These are phyloP conservation scores for Aspergillus fumigatiaffinis DNA, from an alignment of 2,329 filamentous ascomycete genomes.

Conservation along the genomic window DNA sequence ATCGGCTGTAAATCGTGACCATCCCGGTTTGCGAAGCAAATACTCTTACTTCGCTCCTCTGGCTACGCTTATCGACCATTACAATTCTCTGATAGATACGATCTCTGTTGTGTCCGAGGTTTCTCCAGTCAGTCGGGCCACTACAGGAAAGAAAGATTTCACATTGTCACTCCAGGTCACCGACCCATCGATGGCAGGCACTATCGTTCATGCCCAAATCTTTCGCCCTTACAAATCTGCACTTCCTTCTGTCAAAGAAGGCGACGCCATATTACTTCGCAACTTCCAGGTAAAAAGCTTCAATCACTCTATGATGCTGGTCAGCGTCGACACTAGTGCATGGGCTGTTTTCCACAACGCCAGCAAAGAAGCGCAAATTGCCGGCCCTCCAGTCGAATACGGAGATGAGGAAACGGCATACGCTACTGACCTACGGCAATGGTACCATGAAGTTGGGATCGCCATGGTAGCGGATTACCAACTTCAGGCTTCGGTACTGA, in stretches of 20 bases:
- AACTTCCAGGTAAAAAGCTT: slow-evolving; percentile 44
- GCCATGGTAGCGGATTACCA: slow-evolving; percentile 33
- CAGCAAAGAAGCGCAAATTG: slow-evolving; percentile 25
- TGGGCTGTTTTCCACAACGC: slow-evolving; percentile 44
- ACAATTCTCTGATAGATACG: slow-evolving; percentile 37
- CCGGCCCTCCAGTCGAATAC: slow-evolving; percentile 40
- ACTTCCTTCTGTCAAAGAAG: slow-evolving; percentile 36
- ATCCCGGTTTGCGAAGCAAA: slow-evolving; percentile 37
- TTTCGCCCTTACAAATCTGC: slow-evolving; percentile 38
- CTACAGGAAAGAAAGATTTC: slow-evolving; percentile 39
- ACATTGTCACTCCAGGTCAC: slow-evolving; percentile 40
- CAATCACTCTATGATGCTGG: slow-evolving; percentile 37
- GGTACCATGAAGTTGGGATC: slow-evolving; percentile 38
- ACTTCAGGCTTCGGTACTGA: slow-evolving; percentile 32
- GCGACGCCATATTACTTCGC: slow-evolving; percentile 43
- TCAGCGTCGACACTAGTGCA: slow-evolving; percentile 41
- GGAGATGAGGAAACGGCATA: slow-evolving; percentile 34
- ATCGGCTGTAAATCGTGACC: slow-evolving; percentile 22
- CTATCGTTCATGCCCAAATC: slow-evolving; percentile 38
- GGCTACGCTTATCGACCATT: slow-evolving; percentile 41
- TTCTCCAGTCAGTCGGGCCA: slow-evolving; percentile 30
- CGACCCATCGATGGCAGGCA: slow-evolving; percentile 42
- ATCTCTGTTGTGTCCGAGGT: slow-evolving; percentile 39
- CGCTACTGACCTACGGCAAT: slow-evolving; percentile 34
- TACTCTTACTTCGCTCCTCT: slow-evolving; percentile 43